A percentile compares a stretch with the other conserved stretches of the same genome.
Evolutionary conservation across 2,329 filamentous ascomycete genomes (phyloP).

Genomic region (Fusarium irregulare): DNA sequence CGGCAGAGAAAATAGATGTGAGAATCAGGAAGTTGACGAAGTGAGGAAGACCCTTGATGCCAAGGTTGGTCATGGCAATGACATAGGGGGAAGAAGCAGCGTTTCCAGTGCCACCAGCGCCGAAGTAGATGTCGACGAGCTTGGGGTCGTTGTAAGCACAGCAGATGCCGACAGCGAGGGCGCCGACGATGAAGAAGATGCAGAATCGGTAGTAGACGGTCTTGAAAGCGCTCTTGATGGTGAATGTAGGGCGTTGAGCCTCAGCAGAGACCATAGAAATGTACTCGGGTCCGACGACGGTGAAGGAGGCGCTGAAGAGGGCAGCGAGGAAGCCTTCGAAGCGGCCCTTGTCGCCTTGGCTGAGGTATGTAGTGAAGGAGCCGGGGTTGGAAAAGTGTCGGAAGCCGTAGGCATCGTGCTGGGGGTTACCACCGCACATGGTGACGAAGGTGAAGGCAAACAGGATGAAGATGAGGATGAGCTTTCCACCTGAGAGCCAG

Average conservation of each 20-base stretch:
- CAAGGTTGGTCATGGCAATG: constrained; percentile 61
- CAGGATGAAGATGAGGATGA: constrained; percentile 52
- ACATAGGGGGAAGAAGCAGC: constrained; percentile 61
- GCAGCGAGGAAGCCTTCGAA: constrained; percentile 75
- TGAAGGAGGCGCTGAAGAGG: constrained; percentile 69
- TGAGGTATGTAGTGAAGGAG: constrained; percentile 62
- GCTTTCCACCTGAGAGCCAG: constrained; percentile 60
- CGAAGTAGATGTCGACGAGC: constrained; percentile 63
- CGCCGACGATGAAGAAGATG: constrained; percentile 53
- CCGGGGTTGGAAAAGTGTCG: constrained; percentile 74
- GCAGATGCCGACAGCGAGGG: constrained; percentile 71
- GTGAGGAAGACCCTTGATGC: constrained; percentile 63
- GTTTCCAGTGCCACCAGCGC: constrained; percentile 49
- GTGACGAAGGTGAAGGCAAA: constrained; percentile 70
- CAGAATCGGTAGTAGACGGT: constrained; percentile 60
- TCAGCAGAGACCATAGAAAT: constrained; percentile 73
- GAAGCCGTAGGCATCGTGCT: constrained; percentile 70
- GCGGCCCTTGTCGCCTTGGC: constrained; percentile 68
- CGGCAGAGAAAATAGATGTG: constrained; percentile 50
- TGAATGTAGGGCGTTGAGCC: constrained; percentile 66
- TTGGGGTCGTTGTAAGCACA: constrained; percentile 66
- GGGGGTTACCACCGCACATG: constrained; percentile 69
- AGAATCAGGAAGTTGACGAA: constrained; percentile 65
- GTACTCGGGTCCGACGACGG: constrained; percentile 71
- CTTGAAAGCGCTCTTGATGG: constrained; percentile 64